A percentile compares a stretch with the other conserved stretches of the same genome.
Evolutionary conservation across 2,329 filamentous ascomycete genomes (phyloP).

Genomic region (Aspergillus transmontanensis): DNA sequence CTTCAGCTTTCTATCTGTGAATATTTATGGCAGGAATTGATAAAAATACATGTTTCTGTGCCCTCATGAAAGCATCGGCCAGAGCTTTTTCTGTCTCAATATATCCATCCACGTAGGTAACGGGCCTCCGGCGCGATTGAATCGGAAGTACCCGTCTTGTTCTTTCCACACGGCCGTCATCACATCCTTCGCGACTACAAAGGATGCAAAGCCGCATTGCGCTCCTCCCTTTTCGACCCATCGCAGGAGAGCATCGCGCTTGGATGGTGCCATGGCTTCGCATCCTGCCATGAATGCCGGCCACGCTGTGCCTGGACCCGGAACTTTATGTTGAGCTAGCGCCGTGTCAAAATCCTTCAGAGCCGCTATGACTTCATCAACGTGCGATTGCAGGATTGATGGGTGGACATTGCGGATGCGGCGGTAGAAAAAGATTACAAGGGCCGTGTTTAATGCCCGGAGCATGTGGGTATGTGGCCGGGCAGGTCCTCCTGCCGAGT

Average conservation of each 20-base stretch:
- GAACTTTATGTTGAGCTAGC: conserved; percentile 16
- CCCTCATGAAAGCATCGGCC: conserved; percentile 31
- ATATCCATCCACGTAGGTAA: conserved; percentile 35
- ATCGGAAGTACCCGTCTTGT: conserved; percentile 29
- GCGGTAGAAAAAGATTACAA: conserved; percentile 48
- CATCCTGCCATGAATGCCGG: conserved; percentile 46
- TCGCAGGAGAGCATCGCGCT: conserved; percentile 24
- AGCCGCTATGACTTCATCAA: conserved; percentile 37
- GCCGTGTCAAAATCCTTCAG: conserved; percentile 33
- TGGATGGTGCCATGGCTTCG: conserved; percentile 32
- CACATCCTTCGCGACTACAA: conserved; percentile 28
- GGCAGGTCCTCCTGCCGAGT: conserved; percentile 14
- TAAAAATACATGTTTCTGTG: neutral
- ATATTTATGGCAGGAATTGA: neutral
- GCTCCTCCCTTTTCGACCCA: conserved; percentile 31
- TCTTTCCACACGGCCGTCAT: conserved; percentile 32
- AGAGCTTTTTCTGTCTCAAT: conserved; percentile 25
- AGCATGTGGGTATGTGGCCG: conserved; percentile 37
- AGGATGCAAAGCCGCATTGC: conserved; percentile 27
- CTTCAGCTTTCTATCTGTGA: neutral
- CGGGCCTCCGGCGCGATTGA: conserved; percentile 19
- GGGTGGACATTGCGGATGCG: conserved; percentile 44
- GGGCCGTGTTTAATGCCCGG: conserved; percentile 41
- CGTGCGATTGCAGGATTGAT: conserved; percentile 41
- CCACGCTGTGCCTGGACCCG: conserved; percentile 38